Conservation (phyloP, 805 yeast species). For the Ogataea parapolymorpha region DNA sequence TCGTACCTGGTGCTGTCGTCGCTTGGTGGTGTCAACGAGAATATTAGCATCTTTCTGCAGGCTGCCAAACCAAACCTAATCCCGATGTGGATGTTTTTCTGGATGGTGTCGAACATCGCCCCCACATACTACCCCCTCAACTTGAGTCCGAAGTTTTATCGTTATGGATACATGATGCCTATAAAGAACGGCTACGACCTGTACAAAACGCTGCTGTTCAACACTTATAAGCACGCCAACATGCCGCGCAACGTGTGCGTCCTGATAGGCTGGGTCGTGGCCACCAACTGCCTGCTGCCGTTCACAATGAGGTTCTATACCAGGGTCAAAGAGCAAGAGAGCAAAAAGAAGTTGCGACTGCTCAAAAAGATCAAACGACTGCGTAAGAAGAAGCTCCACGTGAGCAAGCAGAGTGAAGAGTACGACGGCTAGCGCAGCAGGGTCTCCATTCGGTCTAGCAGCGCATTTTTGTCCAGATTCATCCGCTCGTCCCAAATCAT, state of each 20-base stretch:
- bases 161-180: constrained; percentile 68
- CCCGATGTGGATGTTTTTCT: constrained; percentile 65
- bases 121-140: constrained; percentile 62
- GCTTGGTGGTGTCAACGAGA: constrained; percentile 68
- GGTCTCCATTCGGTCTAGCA: constrained; percentile 34
- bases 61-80: constrained; percentile 52
- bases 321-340: constrained; percentile 12
- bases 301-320: constrained; percentile 26
- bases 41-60: constrained; percentile 48
- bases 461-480: constrained; percentile 41
- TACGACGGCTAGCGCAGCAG: constrained; percentile 15
- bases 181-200: constrained; percentile 57
- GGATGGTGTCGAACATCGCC: constrained; percentile 63
- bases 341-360: constrained; percentile 12
- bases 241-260: constrained; percentile 63
- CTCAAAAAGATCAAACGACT: constrained; percentile 14
- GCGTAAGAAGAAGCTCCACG: not conserved
- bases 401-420: not conserved
- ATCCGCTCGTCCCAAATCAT: constrained; percentile 66
- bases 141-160: constrained; percentile 48
- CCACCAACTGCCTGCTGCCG: constrained; percentile 44
- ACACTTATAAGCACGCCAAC: constrained; percentile 47
- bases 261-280: constrained; percentile 54
- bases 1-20: constrained; percentile 63
- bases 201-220: constrained; percentile 53